These are phyloP conservation scores for Botryotinia globosa DNA, from an alignment of 2,329 filamentous ascomycete species.

Conservation along the genomic window DNA sequence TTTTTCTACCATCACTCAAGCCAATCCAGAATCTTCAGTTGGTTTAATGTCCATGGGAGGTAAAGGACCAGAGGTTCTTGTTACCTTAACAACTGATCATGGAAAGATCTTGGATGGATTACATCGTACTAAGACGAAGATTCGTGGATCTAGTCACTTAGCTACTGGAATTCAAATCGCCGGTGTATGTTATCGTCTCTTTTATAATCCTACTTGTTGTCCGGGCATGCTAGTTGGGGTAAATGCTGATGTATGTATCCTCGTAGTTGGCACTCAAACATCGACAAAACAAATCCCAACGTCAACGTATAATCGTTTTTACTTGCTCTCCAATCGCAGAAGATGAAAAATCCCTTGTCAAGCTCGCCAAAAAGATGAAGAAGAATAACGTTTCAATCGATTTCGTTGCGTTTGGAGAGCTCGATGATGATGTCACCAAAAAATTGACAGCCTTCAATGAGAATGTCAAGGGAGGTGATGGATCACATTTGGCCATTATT, in stretches of 20 bases:
- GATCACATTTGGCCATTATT: constrained; percentile 86
- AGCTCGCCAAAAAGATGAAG: constrained; percentile 97
- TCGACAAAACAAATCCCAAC: constrained; percentile 94
- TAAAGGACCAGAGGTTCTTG: constrained; percentile 93
- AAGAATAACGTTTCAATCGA: constrained; percentile 94
- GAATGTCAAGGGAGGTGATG: constrained; percentile 85
- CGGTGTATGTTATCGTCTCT: constrained; percentile 58
- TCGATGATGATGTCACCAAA: constrained; percentile 85
- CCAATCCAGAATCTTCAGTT: constrained; percentile 94
- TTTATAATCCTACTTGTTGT: not conserved
- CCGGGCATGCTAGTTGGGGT: not conserved
- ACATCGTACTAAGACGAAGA: constrained; percentile 86
- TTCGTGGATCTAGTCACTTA: constrained; percentile 82
- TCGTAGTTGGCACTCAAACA: constrained; percentile 89
- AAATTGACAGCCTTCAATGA: constrained; percentile 95
- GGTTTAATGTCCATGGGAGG: constrained; percentile 99
- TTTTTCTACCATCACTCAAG: constrained; percentile 92
- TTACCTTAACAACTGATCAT: constrained; percentile 92
- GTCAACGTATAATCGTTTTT: constrained; percentile 95
- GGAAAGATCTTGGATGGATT: constrained; percentile 92
- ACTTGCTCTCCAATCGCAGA: constrained; percentile 90
- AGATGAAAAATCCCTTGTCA: constrained; percentile 81
- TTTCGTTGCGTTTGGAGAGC: constrained; percentile 90
- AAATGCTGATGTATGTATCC: constrained; percentile 27
- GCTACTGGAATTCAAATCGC: constrained; percentile 95